A percentile compares a stretch with the other conserved stretches of the same genome.
phyloP scores from a whole-genome alignment of 1,284 basidiomycete species.

The Moniliella sp. region DNA sequence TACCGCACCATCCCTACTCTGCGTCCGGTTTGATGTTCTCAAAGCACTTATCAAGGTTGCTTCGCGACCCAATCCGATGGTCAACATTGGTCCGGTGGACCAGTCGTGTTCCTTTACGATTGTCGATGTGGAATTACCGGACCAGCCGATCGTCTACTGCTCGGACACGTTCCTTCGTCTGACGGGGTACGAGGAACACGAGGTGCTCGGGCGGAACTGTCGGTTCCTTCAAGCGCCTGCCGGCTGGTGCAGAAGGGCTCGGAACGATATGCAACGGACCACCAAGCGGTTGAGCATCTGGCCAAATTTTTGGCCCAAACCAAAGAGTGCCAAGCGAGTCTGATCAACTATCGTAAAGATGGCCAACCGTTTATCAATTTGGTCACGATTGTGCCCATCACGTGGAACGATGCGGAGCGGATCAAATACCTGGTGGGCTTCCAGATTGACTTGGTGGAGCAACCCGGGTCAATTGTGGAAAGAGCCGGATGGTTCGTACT shows the following conservation, averaged over 20 bases:
- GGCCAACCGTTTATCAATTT: conserved; percentile 18
- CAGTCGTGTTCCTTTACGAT: conserved; percentile 64
- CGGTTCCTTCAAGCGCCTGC: conserved; percentile 33
- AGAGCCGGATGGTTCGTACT: conserved; percentile 18
- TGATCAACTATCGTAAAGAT: conserved; percentile 20
- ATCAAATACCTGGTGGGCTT: conserved; percentile 15
- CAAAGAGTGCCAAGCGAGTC: conserved; percentile 8
- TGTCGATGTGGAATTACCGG: conserved; percentile 6
- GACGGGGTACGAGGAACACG: conserved; percentile 12
- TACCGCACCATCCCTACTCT: background rate
- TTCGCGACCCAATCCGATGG: conserved; percentile 50
- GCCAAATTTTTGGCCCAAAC: conserved; percentile 8
- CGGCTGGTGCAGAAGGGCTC: conserved; percentile 48
- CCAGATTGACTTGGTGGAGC: conserved; percentile 40
- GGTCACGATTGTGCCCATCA: conserved; percentile 19
- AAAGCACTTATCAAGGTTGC: conserved; percentile 58
- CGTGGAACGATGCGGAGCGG: conserved; percentile 7
- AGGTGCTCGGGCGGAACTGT: conserved; percentile 22
- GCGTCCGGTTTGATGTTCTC: conserved; percentile 54
- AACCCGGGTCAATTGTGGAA: conserved; percentile 57
- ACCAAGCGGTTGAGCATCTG: conserved; percentile 7
- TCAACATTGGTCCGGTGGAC: conserved; percentile 71
- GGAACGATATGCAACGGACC: conserved; percentile 37
- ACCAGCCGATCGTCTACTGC: conserved; percentile 23
- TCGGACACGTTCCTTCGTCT: conserved; percentile 11